Conservation (phyloP, 164 flowering plant genomes). For the Kingdonia uniflora region DNA sequence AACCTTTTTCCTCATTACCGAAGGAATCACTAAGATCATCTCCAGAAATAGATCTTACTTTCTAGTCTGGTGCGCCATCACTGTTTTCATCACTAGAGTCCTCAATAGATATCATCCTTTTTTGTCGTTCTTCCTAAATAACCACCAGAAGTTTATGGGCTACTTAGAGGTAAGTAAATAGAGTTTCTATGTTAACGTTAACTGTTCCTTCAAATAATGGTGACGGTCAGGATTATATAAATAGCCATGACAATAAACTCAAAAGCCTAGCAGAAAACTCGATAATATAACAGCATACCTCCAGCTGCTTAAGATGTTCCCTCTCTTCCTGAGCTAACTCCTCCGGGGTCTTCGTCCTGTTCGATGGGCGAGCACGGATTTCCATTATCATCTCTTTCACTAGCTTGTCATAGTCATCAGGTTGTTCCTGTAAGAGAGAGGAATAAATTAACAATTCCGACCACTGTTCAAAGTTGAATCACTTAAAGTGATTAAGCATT, state of each 20-base stretch:
- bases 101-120: constrained; percentile 72
- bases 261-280: no score
- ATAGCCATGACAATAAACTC: not conserved
- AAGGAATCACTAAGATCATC: constrained; percentile 96
- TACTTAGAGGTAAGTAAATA: no score
- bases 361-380: constrained; percentile 79
- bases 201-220: not conserved
- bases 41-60: constrained; percentile 51
- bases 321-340: constrained; percentile 91
- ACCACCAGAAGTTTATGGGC: not conserved
- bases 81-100: constrained; percentile 61
- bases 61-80: constrained; percentile 21
- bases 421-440: constrained; percentile 40
- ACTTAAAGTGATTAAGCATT: not conserved
- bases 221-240: not conserved
- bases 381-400: constrained; percentile 63
- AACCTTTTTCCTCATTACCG: constrained; percentile 27
- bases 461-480: not conserved
- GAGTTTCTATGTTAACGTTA: not conserved
- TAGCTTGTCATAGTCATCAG: constrained; percentile 66
- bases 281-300: constrained; percentile 35
- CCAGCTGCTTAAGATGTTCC: constrained; percentile 67
- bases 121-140: constrained; percentile 72
- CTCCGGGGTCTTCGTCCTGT: constrained; percentile 80
- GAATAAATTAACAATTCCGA: not conserved